Percentiles rank a stretch among this genome's conserved stretches.
Conservation (phyloP, 257 asterid genomes). For the Lantana camara region DNA sequence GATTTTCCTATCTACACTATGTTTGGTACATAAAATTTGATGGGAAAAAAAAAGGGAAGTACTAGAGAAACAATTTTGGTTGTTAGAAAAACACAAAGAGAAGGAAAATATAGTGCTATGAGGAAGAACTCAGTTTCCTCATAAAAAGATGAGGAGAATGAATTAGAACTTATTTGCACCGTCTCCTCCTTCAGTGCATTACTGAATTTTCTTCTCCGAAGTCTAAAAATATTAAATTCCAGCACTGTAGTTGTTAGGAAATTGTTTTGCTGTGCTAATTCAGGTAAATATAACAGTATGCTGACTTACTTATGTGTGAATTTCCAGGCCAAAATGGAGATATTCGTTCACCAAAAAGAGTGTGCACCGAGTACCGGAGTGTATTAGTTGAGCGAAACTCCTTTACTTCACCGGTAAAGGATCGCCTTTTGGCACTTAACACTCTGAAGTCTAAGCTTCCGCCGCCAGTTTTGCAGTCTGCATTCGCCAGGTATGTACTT, state of each 20-base stretch:
- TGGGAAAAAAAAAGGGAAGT: no score
- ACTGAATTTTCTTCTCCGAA: no score
- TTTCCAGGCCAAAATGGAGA: constrained; percentile 80
- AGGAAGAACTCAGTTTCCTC: no score
- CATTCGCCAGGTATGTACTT: constrained; percentile 89
- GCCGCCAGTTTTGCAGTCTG: constrained; percentile 88
- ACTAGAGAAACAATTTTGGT: no score
- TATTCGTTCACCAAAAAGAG: constrained; percentile 86
- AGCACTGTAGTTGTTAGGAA: neutral
- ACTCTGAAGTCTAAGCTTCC: constrained; percentile 76
- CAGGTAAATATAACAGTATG: constrained; percentile 23
- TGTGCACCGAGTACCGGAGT: constrained; percentile 79
- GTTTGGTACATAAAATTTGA: no score
- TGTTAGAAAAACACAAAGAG: no score
- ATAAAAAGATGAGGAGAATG: no score
- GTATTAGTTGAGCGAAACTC: constrained; percentile 89
- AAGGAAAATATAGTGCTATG: no score
- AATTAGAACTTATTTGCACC: no score
- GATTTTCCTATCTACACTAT: neutral
- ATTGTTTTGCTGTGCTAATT: constrained; percentile 26
- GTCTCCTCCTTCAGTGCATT: no score
- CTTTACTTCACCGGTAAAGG: constrained; percentile 96
- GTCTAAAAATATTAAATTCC: no score
- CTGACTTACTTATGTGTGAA: constrained; percentile 22
- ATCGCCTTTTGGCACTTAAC: constrained; percentile 75